Percentiles rank a stretch among this genome's conserved stretches.
These are phyloP conservation scores for Amphibolis antarctica DNA, from an alignment of 106 monocot genomes.

Conservation along the genomic window DNA sequence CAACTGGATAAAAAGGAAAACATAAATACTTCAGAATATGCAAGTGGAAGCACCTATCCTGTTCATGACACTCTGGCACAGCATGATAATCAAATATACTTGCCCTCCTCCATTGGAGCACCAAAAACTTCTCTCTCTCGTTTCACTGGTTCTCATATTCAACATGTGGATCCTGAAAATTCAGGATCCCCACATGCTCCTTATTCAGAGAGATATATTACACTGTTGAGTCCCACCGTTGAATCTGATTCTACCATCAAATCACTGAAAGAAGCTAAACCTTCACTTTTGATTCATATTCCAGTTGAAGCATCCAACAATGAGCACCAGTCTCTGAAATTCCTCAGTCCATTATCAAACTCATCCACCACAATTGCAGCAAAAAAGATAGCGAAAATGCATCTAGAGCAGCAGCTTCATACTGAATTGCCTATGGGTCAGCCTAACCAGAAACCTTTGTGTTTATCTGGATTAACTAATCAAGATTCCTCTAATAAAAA, in stretches of 20 bases:
- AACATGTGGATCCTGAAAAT: conserved; percentile 15
- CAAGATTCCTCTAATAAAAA: neutral
- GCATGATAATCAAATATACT: conserved; percentile 19
- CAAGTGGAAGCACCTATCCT: neutral
- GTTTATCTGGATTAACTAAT: neutral
- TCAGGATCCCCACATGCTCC: conserved; percentile 19
- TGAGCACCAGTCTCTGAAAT: neutral
- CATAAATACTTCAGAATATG: neutral
- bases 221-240: conserved; percentile 11
- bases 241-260: conserved; percentile 12
- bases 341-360: neutral
- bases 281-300: neutral
- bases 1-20: conserved; percentile 17
- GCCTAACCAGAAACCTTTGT: neutral
- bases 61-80: conserved; percentile 6
- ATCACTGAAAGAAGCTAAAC: conserved; percentile 4
- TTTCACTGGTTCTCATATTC: conserved; percentile 18
- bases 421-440: neutral
- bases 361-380: neutral
- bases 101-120: conserved; percentile 19
- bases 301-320: neutral
- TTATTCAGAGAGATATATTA: conserved; percentile 18
- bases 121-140: conserved; percentile 14
- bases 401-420: neutral
- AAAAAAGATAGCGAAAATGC: neutral